Percentiles rank a stretch among this genome's conserved stretches.
Evolutionary conservation across 129 eudicot genomes (phyloP).

Genomic region (Lactuca saligna): DNA sequence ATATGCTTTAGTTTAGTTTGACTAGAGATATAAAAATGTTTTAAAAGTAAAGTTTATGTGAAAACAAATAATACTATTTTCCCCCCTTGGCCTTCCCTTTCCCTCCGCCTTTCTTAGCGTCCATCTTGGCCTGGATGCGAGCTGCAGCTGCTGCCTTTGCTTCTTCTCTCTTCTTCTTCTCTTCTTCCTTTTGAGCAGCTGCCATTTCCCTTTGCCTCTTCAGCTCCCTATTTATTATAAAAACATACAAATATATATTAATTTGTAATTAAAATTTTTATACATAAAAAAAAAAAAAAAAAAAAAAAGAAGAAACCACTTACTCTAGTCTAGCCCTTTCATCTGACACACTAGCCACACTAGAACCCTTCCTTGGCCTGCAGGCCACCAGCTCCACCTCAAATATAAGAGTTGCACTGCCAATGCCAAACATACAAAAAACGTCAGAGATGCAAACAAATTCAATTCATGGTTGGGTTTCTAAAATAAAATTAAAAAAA

Average conservation of each 20-base stretch:
- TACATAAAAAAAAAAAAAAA: no score
- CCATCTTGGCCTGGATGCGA: conserved; percentile 93
- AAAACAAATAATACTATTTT: conserved; percentile 40
- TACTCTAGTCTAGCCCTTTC: conserved; percentile 96
- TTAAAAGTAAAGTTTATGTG: no score
- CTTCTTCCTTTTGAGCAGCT: conserved; percentile 91
- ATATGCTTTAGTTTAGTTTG: no score
- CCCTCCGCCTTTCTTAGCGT: conserved; percentile 83
- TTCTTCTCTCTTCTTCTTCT: conserved; percentile 96
- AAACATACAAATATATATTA: background rate
- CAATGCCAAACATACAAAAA: background rate
- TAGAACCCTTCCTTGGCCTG: conserved; percentile 94
- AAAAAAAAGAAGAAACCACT: conserved; percentile 22
- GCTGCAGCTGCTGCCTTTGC: conserved; percentile 99
- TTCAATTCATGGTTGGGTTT: background rate
- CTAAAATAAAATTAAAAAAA: background rate
- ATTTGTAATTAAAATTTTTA: background rate
- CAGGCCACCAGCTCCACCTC: conserved; percentile 97
- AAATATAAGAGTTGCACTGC: conserved; percentile 85
- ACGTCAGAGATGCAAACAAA: no score
- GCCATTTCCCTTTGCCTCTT: conserved; percentile 88
- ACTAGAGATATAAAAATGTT: no score
- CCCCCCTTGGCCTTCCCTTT: conserved; percentile 90
- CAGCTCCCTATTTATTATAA: conserved; percentile 52
- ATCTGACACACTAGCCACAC: conserved; percentile 77